Conservation (phyloP, 1,284 basidiomycete genomes). For the Fistulina hepatica region DNA sequence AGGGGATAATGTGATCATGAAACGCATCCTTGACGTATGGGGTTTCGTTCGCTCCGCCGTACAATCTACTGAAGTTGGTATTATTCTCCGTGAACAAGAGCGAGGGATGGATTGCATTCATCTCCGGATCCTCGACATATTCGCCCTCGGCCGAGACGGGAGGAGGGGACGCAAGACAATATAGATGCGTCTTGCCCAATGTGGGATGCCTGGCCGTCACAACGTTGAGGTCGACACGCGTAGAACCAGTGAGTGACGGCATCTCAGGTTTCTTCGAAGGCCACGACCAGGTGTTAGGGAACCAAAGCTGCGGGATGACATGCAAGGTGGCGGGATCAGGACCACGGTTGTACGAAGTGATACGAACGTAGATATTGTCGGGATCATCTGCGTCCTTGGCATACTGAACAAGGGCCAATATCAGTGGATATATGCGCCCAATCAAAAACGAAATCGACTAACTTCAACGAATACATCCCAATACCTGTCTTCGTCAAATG, state of each 20-base stretch:
- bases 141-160: constrained; percentile 65
- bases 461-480: constrained; percentile 98
- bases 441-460: constrained; percentile 18
- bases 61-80: constrained; percentile 89
- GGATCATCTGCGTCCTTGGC: constrained; percentile 93
- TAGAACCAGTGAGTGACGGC: constrained; percentile 56
- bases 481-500: constrained; percentile 88
- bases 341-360: constrained; percentile 94
- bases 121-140: constrained; percentile 46
- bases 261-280: constrained; percentile 69
- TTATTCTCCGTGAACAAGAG: constrained; percentile 94
- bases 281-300: constrained; percentile 99
- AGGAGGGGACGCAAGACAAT: constrained; percentile 86
- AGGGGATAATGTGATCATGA: constrained; percentile 90
- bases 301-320: constrained; percentile 92
- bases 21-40: constrained; percentile 96
- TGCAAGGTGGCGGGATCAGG: constrained; percentile 94
- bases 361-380: constrained; percentile 83
- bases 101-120: constrained; percentile 68
- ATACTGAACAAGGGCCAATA: constrained; percentile 51
- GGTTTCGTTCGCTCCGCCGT: constrained; percentile 76
- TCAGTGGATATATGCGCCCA: constrained; percentile 8
- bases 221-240: constrained; percentile 43
- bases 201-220: constrained; percentile 68
- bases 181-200: constrained; percentile 70